A percentile compares a stretch with the other conserved stretches of the same genome.
These are phyloP conservation scores for Morella rubra DNA, from an alignment of 306 rosid species.

Conservation along the genomic window DNA sequence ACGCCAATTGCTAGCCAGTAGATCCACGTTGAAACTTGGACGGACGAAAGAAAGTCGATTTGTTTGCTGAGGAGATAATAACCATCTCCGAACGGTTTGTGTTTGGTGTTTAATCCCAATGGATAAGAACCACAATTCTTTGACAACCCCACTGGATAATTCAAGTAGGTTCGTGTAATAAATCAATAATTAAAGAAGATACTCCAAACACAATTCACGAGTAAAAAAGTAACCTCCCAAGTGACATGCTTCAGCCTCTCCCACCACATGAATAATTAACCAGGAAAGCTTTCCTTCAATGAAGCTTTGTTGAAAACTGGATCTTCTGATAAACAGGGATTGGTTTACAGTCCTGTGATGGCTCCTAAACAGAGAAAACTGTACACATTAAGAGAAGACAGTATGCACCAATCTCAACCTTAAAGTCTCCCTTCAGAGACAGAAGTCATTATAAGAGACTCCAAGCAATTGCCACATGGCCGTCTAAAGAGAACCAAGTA, in stretches of 20 bases:
- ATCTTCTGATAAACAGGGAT: constrained; percentile 37
- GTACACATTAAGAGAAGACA: constrained; percentile 45
- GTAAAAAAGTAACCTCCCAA: constrained; percentile 9
- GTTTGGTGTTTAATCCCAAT: too few relatives aligned
- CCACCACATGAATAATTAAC: constrained; percentile 25
- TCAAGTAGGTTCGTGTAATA: neutral
- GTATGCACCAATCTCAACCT: constrained; percentile 32
- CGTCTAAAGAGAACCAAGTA: constrained; percentile 25
- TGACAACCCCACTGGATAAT: too few relatives aligned
- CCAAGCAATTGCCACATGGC: constrained; percentile 26
- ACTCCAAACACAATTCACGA: constrained; percentile 1
- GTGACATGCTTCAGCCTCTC: constrained; percentile 24
- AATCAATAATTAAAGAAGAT: neutral
- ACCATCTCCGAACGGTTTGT: too few relatives aligned
- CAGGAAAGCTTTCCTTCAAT: constrained; percentile 17
- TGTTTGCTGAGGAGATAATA: too few relatives aligned
- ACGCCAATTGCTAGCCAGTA: too few relatives aligned
- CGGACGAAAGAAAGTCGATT: too few relatives aligned
- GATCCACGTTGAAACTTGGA: too few relatives aligned
- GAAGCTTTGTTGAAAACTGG: constrained; percentile 35
- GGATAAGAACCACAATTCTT: too few relatives aligned
- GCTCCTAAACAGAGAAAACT: constrained; percentile 41
- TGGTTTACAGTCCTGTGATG: constrained; percentile 38
- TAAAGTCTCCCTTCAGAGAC: constrained; percentile 35
- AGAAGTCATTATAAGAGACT: constrained; percentile 27